Evolutionary conservation across 2,329 filamentous ascomycete genomes (phyloP), one percentile per base, ranked within the genome.

Genomic region (Talaromyces sp.): DNA sequence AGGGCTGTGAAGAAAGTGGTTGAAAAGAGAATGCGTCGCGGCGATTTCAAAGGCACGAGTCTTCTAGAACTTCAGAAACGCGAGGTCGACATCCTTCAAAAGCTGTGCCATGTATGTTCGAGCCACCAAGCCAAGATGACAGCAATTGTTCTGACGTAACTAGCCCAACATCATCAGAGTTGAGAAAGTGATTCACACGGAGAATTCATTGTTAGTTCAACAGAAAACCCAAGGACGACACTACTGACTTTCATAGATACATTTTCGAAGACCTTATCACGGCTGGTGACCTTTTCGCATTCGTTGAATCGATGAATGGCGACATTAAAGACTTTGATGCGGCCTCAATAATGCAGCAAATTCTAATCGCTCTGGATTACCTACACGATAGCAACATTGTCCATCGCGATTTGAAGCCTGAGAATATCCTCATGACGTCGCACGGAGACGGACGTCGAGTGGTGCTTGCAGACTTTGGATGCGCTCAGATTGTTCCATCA

Each of bases 321-420:
- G 73, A 65, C 7, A 71, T 88, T 1, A 64, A 69, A 6, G 81
- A 84, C 61, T 74, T 80, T 1, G 79, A 85, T 65, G 76, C 81
- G 27, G 83, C 82, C 8, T 77, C 82, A 11, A 82, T 88, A 33
- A 71, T 84, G 15, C 74, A 77, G 54, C 85, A 88, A 66, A 72
- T 87, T 3, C 69, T 85, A 9, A 79, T 84, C 59, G 85, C 82
- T 1, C 69, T 87, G n/a, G 73, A 84, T 17, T 86, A 86, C 66
- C 72, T 88, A 0, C 85, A 88, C 68, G 71, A 75, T 3, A 74
- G 77, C 8, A 73, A 79, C 47, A 82, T 88, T 51, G 84, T 84
- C 4, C 85, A 88, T 69, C 78, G 85, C 33, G 85, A 88, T 66
- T 76, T 88, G 55, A 88, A 88, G 66, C 85, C 84, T 0, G 85